Evolutionary conservation across 495 filamentous ascomycete species (phyloP).

Genomic region (Cercophora samala): DNA sequence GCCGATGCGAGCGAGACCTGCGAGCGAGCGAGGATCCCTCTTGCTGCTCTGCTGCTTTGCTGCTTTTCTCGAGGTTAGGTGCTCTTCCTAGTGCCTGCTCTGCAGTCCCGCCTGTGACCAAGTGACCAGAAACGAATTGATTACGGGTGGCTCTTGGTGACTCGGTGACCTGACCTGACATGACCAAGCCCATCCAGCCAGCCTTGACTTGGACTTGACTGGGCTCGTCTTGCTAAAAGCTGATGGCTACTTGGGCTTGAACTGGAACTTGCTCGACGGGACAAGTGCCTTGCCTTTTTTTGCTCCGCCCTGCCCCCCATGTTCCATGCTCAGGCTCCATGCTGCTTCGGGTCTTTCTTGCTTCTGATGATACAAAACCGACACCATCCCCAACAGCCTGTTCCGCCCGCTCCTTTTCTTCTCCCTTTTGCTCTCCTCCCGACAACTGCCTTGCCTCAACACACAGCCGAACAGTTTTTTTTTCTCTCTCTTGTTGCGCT

Average conservation of each 20-base stretch:
- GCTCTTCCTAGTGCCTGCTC: neutral
- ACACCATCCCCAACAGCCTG: constrained; percentile 25
- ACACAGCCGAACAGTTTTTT: no score
- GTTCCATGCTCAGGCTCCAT: constrained; percentile 1
- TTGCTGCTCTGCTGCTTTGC: neutral
- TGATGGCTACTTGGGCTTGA: neutral
- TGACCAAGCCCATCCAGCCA: constrained; percentile 10
- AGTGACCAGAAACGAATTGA: constrained; percentile 31
- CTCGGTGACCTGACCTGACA: constrained; percentile 25
- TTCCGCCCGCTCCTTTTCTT: constrained; percentile 9
- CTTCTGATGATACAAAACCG: constrained; percentile 33
- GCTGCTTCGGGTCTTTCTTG: constrained; percentile 17
- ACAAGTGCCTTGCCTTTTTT: constrained; percentile 25
- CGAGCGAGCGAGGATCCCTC: constrained; percentile 28
- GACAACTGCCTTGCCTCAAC: neutral
- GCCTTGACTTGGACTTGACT: constrained; percentile 13
- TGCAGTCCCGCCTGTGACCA: constrained; percentile 18
- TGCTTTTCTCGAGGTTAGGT: no score
- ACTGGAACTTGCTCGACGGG: constrained; percentile 5
- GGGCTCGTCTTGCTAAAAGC: constrained; percentile 13
- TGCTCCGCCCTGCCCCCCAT: constrained; percentile 23
- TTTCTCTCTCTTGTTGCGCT: neutral
- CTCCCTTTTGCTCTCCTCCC: constrained; percentile 7
- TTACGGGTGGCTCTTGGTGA: constrained; percentile 30
- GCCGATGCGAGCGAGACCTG: constrained; percentile 19